Percentiles rank a stretch among this genome's conserved stretches.
Evolutionary conservation across 2,329 filamentous ascomycete genomes (phyloP).

Genomic region (Ophiocordyceps sinensis): DNA sequence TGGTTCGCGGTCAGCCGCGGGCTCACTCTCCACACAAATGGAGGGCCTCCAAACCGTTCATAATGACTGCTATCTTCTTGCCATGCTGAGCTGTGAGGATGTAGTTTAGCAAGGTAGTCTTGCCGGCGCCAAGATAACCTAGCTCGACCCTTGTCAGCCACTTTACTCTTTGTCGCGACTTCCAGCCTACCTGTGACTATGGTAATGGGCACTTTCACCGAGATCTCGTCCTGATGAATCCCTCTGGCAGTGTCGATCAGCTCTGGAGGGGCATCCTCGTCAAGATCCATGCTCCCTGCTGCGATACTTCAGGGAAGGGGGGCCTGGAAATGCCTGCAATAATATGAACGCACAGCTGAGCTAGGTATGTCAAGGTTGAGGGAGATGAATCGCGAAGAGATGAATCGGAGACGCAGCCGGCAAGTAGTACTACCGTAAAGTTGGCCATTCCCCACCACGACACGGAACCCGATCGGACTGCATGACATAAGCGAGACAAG

Average conservation of each 20-base stretch:
- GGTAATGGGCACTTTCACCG: conserved; percentile 64
- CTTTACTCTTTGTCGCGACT: no score
- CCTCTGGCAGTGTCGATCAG: conserved; percentile 33
- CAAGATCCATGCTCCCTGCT: conserved; percentile 37
- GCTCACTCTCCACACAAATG: background rate
- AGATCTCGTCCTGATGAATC: conserved; percentile 31
- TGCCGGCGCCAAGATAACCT: conserved; percentile 92
- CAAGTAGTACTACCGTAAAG: no score
- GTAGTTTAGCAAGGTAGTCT: conserved; percentile 91
- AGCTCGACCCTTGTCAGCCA: background rate
- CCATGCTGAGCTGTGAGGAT: conserved; percentile 90
- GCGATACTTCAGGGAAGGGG: background rate
- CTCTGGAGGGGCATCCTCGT: conserved; percentile 54
- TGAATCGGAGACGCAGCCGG: no score
- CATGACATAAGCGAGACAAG: no score
- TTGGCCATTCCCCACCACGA: no score
- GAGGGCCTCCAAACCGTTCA: conserved; percentile 49
- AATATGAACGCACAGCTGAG: background rate
- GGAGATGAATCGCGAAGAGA: no score
- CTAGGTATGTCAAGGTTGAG: no score
- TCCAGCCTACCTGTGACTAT: conserved; percentile 56
- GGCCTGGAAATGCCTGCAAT: no score
- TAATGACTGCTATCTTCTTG: conserved; percentile 94
- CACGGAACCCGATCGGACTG: no score
- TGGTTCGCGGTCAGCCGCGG: conserved; percentile 14